Base-by-base conservation (phyloP, 345 rosid genomes). In the Arabidopsis suecica region DNA sequence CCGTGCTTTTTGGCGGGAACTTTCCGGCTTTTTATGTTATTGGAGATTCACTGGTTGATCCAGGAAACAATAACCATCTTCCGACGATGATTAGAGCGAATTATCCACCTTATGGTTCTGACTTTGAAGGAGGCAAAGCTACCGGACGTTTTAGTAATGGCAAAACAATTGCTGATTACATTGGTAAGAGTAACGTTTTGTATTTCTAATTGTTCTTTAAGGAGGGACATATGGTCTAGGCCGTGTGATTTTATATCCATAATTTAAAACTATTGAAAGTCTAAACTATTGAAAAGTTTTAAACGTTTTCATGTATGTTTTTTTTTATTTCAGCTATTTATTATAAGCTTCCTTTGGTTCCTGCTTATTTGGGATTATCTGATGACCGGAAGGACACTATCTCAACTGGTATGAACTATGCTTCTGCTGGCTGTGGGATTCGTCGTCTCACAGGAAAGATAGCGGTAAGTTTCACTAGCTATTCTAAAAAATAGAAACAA, bases 11-110 rank as follows among this genome's bases (percentile, higher is more conserved):
- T 53, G 75, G 50, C 0, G 79, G 61, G 49, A 22, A 41, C 0
- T 58, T 78, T 50, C 74, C 53, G 2, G 93, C 93, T 4, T 20
- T 74, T 6, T 16, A 83, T 18, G 86, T 85, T 41, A 76, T 88
- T 62, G 93, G 93, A 59, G 93, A 88, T 76, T 88, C 93, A 2
- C 76, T 88, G 13, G 84, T 85, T 14, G 93, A 86, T 81, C 13
- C 90, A 11, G 90, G 93, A 22, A 88, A 88, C 77, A 88, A 88
- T 79, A 86, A 88, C 14, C 36, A 75, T 25, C 62, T 83, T 4
- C 5, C 2, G 0, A 82, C 93, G 1, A 0, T 33, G 2, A 61
- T 58, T 45, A 85, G 79, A 71, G 65, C 82, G 18, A 73, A 88
- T 53, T 86, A 76, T 78, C 81, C 81, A 4, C 91, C 91, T 18